Base-by-base conservation (phyloP, 768 basidiomycete species). In the Serendipita sp. region DNA sequence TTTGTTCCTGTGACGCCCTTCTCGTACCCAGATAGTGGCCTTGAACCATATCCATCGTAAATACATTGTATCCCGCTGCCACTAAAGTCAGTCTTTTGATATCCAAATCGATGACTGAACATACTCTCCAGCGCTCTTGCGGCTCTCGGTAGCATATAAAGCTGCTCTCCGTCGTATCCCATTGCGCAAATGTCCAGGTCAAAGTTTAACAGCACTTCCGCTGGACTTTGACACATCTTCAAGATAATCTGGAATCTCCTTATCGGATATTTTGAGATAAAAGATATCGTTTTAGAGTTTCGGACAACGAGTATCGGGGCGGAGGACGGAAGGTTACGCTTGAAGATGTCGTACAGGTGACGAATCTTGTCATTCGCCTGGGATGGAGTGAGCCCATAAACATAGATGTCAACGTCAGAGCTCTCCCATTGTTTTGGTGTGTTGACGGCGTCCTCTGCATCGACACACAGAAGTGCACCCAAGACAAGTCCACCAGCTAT, bases 121-220 rank as follows among this genome's bases (percentile, higher is more conserved):
- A 16, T 34, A 67, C 67, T 67, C 36, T 67, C 58, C 15, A 67
- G 63, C 15, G 67, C 67, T 23, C 67, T 18, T 41, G 48, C 67
- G 16, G 62, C 47, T 16, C 67, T 56, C 16, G 67, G 67, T n/a
- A 67, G 65, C 67, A 67, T 67, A 44, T 48, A 66, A 5, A 66
- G 36, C 7, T 63, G 46, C 34, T 28, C 51, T 11, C 67, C 67
- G 35, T 67, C 67, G 16, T 32, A 67, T 15, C 63, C 67, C 5
- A 63, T 41, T 0, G 67, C 66, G 44, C 67, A 67, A 34, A 66
- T 63, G 44, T 67, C 67, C 3, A 67, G 65, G 30, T 67, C 67
- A 63, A 67, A 67, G 67, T 67, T 67, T 3, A 67, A 52, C 3
- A 67, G 62, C 5, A 67, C 67, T 46, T 67, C 67, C n/a, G 41